Evolutionary conservation across 208 protist genomes (phyloP), one percentile per base, ranked within the genome.

Genomic region (Leishmania amazonensis): DNA sequence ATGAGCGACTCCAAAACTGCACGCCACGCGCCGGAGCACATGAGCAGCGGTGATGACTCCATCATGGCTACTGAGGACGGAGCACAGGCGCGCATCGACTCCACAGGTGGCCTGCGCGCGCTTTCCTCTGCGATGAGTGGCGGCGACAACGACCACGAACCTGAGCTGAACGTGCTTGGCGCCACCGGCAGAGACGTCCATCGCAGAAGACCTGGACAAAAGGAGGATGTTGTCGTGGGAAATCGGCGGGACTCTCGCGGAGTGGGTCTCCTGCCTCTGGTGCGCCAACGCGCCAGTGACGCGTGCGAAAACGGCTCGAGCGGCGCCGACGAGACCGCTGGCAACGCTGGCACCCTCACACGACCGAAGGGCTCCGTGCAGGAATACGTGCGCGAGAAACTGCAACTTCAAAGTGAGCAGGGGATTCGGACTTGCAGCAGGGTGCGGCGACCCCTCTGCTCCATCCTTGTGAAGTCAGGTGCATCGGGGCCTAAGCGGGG

Each of bases 381-480:
- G 54, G 74, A 67, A 31, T 64, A 78, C 74, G 74, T 64, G 57
- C 47, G 31, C 38, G 19, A 45, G 54, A n/a, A 28, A 17, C 54
- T 64, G 31, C 54, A 60, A 31, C 17, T 38, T 19, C 74, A 67
- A 62, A 78, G 54, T 45, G 74, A 67, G 54, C 28, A 49, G 38
- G 74, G 38, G 19, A 40, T 67, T 3, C 74, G 38, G 35, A 24
- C 51, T 19, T 45, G 74, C 53, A 31, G 54, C 31, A 38, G 40
- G 51, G 40, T 65, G 38, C 54, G 53, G 53, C 49, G 40, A 7
- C 31, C 57, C 21, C 35, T 65, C 53, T 31, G 35, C 54, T 49
- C 74, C 35, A 78, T 78, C 47, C 74, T 78, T 45, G 74, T 78
- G 74, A 60, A 42, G 35, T 21, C 53, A 19, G 31, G 45, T 64